phyloP scores from a whole-genome alignment of 352 stramenopile genomes.

The Globisporangium abappressorium region DNA sequence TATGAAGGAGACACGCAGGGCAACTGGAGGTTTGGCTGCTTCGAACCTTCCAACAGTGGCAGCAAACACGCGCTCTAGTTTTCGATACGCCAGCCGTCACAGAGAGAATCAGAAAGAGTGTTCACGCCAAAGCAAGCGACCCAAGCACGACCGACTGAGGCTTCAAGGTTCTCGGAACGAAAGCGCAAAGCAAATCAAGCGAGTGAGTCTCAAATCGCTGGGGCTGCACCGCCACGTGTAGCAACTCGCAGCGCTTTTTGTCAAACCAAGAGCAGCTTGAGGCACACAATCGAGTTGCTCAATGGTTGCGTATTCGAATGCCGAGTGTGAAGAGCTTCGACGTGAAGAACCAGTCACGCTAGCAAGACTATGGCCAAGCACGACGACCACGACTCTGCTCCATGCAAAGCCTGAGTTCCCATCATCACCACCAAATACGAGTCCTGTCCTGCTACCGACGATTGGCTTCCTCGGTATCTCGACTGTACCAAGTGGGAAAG shows the following conservation, averaged over 20 bases:
- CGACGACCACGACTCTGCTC: background rate
- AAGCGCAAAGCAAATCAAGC: too few species aligned
- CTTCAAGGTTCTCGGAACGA: too few species aligned
- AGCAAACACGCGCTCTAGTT: background rate
- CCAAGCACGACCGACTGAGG: background rate
- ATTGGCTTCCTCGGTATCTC: too few species aligned
- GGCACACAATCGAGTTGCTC: too few species aligned
- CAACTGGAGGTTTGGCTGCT: background rate
- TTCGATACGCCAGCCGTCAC: background rate
- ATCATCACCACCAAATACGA: background rate
- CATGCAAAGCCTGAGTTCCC: background rate
- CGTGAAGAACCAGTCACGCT: background rate
- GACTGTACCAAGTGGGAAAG: too few species aligned
- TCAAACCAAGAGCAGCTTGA: too few species aligned
- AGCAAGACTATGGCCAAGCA: too few species aligned
- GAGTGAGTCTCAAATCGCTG: too few species aligned
- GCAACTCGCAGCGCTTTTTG: too few species aligned
- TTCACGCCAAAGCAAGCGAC: background rate
- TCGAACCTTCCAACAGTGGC: background rate
- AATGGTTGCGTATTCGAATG: background rate
- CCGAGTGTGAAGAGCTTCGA: background rate
- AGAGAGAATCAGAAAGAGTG: background rate
- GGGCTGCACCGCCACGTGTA: too few species aligned
- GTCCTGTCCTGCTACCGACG: background rate
- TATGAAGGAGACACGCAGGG: background rate